Evolutionary conservation across 2,329 filamentous ascomycete species (phyloP), one percentile per base, ranked within the genome.

Genomic region (Calonectria naviculata): DNA sequence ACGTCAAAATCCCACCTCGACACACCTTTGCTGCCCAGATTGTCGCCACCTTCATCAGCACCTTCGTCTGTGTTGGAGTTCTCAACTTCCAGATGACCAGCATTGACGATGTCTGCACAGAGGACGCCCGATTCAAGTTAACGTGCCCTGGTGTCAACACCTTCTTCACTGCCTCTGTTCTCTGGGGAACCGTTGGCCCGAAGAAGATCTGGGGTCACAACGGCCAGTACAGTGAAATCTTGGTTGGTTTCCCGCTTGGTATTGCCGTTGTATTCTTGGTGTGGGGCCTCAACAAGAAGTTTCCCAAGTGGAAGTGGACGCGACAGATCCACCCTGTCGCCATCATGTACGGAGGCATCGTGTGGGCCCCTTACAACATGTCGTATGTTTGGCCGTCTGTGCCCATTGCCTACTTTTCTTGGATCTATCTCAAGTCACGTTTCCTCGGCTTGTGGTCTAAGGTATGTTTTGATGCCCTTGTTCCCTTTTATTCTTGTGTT

Each of bases 1-100:
- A 91, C 79, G 85, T 89, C 81, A 91, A 91, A 82, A 90, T 92
- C 21, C 89, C 90, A 6, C 90, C 90, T 0, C 86, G 88, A 13
- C 86, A 90, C 34, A 89, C 89, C 4, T 92, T 92, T 74, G 81
- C 84, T 26, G 89, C 89, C 1, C 90, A 92, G 79, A 88, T 91
- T 77, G 82, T 88, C 12, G 89, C 89, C 38, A 91, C 88, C 3
- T 82, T 91, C 24, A 80, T 89, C 24, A 87, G 86, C 58, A 88
- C 86, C 1, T 82, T 89, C 54, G 84, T 89, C 47, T 87, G 85
- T 71, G 85, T 86, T 4, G 87, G 84, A 17, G 85, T 89, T 1
- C 78, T 87, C 62, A 85, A 86, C 72, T 87, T 86, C 77, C 87
- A 88, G 77, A 84, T 89, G 80, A 84, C 82, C 47, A 78, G 84